Evolutionary conservation across 2,329 filamentous ascomycete genomes (phyloP), one percentile per base, ranked within the genome.

Genomic region (Diplodia intermedia): DNA sequence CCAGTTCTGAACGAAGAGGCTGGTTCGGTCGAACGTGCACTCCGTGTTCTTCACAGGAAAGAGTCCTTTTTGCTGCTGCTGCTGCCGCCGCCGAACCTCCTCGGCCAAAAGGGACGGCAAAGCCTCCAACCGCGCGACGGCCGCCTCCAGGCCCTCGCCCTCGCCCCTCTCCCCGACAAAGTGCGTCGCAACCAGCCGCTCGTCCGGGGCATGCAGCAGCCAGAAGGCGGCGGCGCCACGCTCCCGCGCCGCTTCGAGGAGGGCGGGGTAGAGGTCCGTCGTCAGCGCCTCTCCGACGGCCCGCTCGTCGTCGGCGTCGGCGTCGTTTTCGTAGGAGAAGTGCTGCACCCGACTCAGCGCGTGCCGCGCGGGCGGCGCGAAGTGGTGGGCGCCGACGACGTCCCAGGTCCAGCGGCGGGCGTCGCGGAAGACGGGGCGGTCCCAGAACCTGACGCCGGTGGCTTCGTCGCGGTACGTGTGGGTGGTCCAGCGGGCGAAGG

Each of bases 341-440:
- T 15, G 33, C 18, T 57, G 31, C n/a, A 38, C 53, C 3, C 53
- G 29, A 23, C 53, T 36, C 26, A 55, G 53, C 0, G 29, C 26
- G 26, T 55, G 53, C 5, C 18, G 26, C 6, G 26, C 26, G 6
- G 29, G 26, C 18, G n/a, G 53, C 2, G 9, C 8, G 29, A 33
- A 11, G 31, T 55, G 33, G 29, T 55, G 26, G 18, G 29, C 53
- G 53, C 53, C 54, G 9, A 57, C n/a, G 33, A 57, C 54, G 33
- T 38, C 54, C 54, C 54, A 57, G 7, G 14, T 4, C 31, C 33
- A 38, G 33, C 54, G 33, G 26, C 36, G 54, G n/a, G 36, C n/a
- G 33, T 57, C 2, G n/a, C 12, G 15, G 54, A 40, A 57, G 33
- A 40, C 5, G 11, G 54, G 54, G 9, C 54, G 54, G n/a, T 40